Conservation (phyloP, 2,329 filamentous ascomycete genomes). For the Tolypocladium inflatum region DNA sequence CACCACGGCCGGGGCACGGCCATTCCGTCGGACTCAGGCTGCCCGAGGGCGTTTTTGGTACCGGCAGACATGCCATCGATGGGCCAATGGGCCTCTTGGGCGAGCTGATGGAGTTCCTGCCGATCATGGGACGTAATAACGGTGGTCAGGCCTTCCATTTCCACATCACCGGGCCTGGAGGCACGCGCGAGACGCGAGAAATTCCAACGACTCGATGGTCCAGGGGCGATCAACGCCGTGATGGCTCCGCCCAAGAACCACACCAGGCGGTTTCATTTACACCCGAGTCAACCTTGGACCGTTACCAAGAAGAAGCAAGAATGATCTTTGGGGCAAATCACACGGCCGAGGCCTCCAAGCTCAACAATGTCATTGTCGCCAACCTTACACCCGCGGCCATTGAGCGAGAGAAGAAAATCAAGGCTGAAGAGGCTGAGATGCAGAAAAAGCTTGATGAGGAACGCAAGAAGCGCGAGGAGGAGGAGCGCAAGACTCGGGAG, state of each 20-base stretch:
- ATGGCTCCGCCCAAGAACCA: conserved; percentile 45
- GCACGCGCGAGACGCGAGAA: conserved; percentile 42
- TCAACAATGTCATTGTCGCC: conserved; percentile 61
- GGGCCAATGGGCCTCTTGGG: conserved; percentile 46
- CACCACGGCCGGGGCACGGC: conserved; percentile 39
- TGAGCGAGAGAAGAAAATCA: conserved; percentile 65
- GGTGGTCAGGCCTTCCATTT: conserved; percentile 48
- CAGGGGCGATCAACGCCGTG: conserved; percentile 39
- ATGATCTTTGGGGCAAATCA: conserved; percentile 68
- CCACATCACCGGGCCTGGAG: conserved; percentile 42
- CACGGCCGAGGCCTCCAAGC: conserved; percentile 54
- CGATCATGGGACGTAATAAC: conserved; percentile 33
- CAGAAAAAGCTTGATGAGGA: conserved; percentile 45
- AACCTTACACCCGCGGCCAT: conserved; percentile 76
- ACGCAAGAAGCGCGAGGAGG: conserved; percentile 51
- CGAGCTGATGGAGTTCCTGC: conserved; percentile 46
- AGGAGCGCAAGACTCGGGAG: conserved; percentile 57
- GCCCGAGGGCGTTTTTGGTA: conserved; percentile 34
- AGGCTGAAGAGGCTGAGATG: conserved; percentile 47
- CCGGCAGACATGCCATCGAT: conserved; percentile 28
- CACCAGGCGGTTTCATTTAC: conserved; percentile 69
- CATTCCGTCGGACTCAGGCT: conserved; percentile 45
- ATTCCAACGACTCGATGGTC: conserved; percentile 29
- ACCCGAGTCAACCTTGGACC: conserved; percentile 58
- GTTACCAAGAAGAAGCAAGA: conserved; percentile 85